Base-by-base conservation (phyloP, 495 filamentous ascomycete species). In the Podospora fimiseda region DNA sequence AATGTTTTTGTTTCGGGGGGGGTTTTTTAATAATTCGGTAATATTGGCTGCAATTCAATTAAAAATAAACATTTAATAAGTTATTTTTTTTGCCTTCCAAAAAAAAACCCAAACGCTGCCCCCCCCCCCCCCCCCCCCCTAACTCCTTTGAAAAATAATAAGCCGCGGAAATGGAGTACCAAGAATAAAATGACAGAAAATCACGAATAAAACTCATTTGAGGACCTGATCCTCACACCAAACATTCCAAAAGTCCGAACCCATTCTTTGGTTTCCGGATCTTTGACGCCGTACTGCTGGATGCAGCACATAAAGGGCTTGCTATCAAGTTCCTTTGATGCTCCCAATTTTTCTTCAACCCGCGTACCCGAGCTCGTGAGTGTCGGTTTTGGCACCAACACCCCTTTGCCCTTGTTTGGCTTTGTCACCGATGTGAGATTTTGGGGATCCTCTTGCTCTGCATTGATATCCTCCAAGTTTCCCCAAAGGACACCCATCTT, bases 401-500 rank as follows among this genome's bases (percentile, higher is more conserved):
- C 11, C 6, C 23, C 21, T 2, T 47, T 47, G 2, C 38, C 13
- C 21, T 47, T 21, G 43, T 55, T 43, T 24, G 30, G 11, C 9
- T 43, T 21, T 33, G 37, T 20, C 20, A 16, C 47, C n/a, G n/a
- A n/a, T n/a, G n/a, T n/a, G n/a, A n/a, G n/a, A 14, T 51, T 33
- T 36, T 23, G 63, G 27, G 38, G 43, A 20, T 21, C 53, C 60
- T 87, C n/a, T n/a, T n/a, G n/a, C n/a, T n/a, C n/a, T n/a, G n/a
- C n/a, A n/a, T n/a, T 88, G 42, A 61, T 54, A 62, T 95, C 89
- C 64, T 89, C 84, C 6, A 96, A 78, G 53, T 94, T 77, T 2
- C 92, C 92, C 90, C 92, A 97, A 7, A 97, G 74, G 24, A 80
- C 70, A 65, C 83, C 91, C 14, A 96, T 77, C 60, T 83, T 84